These are phyloP conservation scores for Chamaecrista fasciculata DNA, from an alignment of 306 rosid species.

Conservation along the genomic window DNA sequence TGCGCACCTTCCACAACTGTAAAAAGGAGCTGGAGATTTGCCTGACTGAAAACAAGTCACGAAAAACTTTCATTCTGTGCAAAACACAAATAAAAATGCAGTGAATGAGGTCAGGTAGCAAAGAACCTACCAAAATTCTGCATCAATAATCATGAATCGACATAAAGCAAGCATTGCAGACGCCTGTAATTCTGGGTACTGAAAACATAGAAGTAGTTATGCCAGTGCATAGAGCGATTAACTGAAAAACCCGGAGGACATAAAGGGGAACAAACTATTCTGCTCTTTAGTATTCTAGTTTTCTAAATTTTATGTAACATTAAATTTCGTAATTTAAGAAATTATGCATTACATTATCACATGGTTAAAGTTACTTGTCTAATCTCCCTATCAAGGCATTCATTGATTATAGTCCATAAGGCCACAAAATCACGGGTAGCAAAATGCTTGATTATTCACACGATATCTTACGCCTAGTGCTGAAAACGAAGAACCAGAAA, in stretches of 20 bases:
- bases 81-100: not conserved
- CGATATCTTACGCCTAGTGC: not conserved
- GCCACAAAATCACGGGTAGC: constrained; percentile 3
- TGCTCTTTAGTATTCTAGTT: not conserved
- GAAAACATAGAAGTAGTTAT: constrained; percentile 31
- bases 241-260: not conserved
- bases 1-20: constrained; percentile 78
- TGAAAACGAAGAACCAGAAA: not conserved
- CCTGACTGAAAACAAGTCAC: constrained; percentile 52
- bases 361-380: not conserved
- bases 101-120: constrained; percentile 8
- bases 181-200: constrained; percentile 95
- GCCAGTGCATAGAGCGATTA: constrained; percentile 15
- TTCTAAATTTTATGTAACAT: not conserved
- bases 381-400: not conserved
- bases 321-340: constrained; percentile 1
- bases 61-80: constrained; percentile 21
- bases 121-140: constrained; percentile 75
- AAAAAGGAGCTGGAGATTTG: constrained; percentile 94
- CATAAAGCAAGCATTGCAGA: constrained; percentile 96
- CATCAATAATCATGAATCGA: constrained; percentile 90
- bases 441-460: constrained; percentile 9
- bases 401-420: not conserved
- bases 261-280: not conserved
- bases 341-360: constrained; percentile 3